Base-by-base conservation (phyloP, 441 rosid species). In the Gossypium trilobum region DNA sequence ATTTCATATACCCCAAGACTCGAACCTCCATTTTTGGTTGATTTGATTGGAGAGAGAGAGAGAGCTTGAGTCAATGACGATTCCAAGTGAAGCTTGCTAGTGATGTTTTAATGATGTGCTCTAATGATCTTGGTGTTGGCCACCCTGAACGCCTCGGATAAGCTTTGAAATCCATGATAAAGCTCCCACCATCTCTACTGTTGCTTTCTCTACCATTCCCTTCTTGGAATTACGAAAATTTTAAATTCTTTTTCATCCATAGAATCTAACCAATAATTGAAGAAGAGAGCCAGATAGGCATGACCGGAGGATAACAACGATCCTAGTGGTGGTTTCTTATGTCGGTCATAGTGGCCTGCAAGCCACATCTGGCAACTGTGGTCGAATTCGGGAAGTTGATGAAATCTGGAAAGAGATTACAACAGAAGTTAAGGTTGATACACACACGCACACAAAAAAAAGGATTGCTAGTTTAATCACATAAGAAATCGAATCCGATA, bases 281-380 rank as follows among this genome's bases (percentile, higher is more conserved):
- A 5, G 89, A 68, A 70, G 87, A 50, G 23, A 79, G 75, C 29
- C 82, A 31, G 36, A 31, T 5, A 77, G 68, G 83, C 73, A 71
- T 74, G 83, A 73, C 81, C 87, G 74, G 90, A 71, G 56, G 91
- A 58, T 70, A 86, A 50, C 20, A 90, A 66, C 22, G 87, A 78
- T 48, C 90, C 89, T 5, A 90, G 75, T 44, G 90, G 86, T 6
- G 96, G 97, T 87, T 94, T 94, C 87, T 97, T 87, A 13, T 96
- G 75, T 23, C 97, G 88, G 81, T 90, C 91, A 44, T 94, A 91
- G 68, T 94, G 98, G 17, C 97, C 97, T 57, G 98, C 97, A 7
- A 94, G 85, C 42, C 97, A 85, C 79, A 97, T 83, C 13, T 97
- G 87, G 77, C 98, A 94, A 68, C 97, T 91, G 70, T 84, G 90